Conservation (phyloP, 2,329 filamentous ascomycete genomes). For the Cladosporium sp. region DNA sequence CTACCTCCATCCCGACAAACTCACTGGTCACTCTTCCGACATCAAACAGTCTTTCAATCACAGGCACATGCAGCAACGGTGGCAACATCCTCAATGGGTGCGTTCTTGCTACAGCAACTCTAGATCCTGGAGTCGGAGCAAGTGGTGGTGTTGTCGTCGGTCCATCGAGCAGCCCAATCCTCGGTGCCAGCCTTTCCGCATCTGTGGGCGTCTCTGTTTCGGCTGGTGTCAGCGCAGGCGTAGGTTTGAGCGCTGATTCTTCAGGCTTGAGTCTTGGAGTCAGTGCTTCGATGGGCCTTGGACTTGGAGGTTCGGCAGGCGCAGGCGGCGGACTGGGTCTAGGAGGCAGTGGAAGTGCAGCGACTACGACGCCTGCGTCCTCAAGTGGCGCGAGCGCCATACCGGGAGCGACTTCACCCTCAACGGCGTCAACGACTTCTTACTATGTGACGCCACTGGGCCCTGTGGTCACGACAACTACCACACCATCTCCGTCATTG, state of each 20-base stretch:
- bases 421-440: not conserved
- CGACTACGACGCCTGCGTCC: not conserved
- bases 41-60: not conserved
- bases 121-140: not conserved
- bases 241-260: slow-evolving; percentile 5
- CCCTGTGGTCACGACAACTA: slow-evolving; percentile 4
- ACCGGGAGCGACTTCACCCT: not conserved
- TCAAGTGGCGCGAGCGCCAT: not conserved
- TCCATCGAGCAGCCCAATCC: slow-evolving; percentile 8
- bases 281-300: not conserved
- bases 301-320: not conserved
- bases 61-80: slow-evolving; percentile 10
- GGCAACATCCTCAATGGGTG: slow-evolving; percentile 14
- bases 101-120: not conserved
- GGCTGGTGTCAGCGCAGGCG: not conserved
- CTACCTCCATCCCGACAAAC: too few relatives aligned
- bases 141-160: slow-evolving; percentile 5
- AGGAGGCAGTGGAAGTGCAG: not conserved
- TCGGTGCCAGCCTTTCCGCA: not conserved
- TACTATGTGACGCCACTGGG: not conserved
- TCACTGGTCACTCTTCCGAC: not conserved
- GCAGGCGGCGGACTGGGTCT: not conserved
- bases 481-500: slow-evolving; percentile 14
- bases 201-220: slow-evolving; percentile 4
- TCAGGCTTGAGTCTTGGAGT: slow-evolving; percentile 9